Evolutionary conservation across 2,329 filamentous ascomycete genomes (phyloP).

Genomic region (Botrytis tulipae): DNA sequence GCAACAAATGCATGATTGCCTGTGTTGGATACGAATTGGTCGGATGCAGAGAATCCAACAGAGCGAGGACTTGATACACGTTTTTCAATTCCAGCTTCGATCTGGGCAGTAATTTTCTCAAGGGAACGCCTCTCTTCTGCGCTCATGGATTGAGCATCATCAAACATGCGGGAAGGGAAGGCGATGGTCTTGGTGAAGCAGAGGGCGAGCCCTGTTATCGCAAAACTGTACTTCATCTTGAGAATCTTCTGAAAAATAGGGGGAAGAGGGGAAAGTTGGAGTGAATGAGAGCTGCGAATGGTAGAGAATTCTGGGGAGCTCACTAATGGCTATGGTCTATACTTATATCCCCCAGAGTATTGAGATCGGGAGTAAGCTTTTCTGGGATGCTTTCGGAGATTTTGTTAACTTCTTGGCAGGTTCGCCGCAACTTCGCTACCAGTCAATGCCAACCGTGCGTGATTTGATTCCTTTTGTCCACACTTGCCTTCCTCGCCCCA

Average conservation of each 20-base stretch:
- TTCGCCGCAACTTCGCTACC: neutral
- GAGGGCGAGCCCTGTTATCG: conserved; percentile 20
- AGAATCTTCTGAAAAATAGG: neutral
- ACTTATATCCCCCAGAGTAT: neutral
- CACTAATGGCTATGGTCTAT: neutral
- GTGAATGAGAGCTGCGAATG: neutral
- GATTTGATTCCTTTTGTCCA: neutral
- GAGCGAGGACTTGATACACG: neutral
- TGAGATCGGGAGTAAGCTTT: neutral
- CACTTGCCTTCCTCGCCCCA: neutral
- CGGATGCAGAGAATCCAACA: conserved; percentile 25
- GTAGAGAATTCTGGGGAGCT: too few species aligned
- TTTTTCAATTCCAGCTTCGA: conserved; percentile 24
- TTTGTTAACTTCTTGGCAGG: neutral
- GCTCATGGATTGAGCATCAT: conserved; percentile 21
- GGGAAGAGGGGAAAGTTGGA: neutral
- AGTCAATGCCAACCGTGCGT: neutral
- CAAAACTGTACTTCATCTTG: conserved; percentile 26
- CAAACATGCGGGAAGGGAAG: conserved; percentile 30
- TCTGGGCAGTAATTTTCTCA: conserved; percentile 21
- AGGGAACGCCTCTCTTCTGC: conserved; percentile 28
- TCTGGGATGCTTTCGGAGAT: neutral
- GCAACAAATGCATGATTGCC: conserved; percentile 28
- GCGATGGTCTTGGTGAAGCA: conserved; percentile 22
- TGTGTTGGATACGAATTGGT: conserved; percentile 31